Conservation (phyloP, 352 stramenopile genomes). For the Phytophthora ramorum region DNA sequence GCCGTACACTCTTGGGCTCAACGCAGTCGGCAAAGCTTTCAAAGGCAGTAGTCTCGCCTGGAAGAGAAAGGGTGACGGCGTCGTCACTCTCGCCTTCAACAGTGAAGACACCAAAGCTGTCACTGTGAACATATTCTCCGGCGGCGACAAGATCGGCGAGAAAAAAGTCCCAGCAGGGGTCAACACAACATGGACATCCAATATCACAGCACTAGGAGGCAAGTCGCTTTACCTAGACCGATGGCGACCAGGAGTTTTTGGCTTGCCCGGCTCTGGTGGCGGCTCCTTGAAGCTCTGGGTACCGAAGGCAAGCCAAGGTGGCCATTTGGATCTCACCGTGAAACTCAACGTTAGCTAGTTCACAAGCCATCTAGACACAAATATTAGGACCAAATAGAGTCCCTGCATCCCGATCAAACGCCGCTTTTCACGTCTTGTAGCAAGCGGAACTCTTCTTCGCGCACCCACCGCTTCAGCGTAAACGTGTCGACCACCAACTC, state of each 20-base stretch:
- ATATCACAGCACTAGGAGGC: neutral
- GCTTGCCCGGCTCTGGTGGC: conserved; percentile 12
- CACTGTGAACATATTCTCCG: conserved; percentile 16
- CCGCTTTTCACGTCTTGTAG: conserved; percentile 30
- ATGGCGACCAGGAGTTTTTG: conserved; percentile 13
- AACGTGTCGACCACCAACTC: conserved; percentile 48
- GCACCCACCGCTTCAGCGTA: conserved; percentile 43
- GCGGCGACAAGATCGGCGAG: conserved; percentile 30
- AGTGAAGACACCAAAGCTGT: conserved; percentile 21
- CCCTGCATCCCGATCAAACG: neutral
- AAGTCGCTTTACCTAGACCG: conserved; percentile 16
- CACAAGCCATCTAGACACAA: neutral
- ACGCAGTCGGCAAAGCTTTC: conserved; percentile 44
- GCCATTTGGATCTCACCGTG: conserved; percentile 13
- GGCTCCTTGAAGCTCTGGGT: conserved; percentile 18
- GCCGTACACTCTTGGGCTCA: conserved; percentile 43
- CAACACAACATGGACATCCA: conserved; percentile 5
- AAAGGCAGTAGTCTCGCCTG: conserved; percentile 36
- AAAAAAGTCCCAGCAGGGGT: conserved; percentile 33
- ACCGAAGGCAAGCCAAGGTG: conserved; percentile 6
- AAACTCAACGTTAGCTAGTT: conserved; percentile 23
- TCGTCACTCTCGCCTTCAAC: conserved; percentile 40
- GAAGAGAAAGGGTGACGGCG: conserved; percentile 42
- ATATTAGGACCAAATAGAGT: neutral
- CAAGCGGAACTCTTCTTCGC: conserved; percentile 55